Percentiles rank a stretch among this genome's conserved stretches.
These are phyloP conservation scores for Epichloe bromicola DNA, from an alignment of 2,329 filamentous ascomycete species.

Conservation along the genomic window DNA sequence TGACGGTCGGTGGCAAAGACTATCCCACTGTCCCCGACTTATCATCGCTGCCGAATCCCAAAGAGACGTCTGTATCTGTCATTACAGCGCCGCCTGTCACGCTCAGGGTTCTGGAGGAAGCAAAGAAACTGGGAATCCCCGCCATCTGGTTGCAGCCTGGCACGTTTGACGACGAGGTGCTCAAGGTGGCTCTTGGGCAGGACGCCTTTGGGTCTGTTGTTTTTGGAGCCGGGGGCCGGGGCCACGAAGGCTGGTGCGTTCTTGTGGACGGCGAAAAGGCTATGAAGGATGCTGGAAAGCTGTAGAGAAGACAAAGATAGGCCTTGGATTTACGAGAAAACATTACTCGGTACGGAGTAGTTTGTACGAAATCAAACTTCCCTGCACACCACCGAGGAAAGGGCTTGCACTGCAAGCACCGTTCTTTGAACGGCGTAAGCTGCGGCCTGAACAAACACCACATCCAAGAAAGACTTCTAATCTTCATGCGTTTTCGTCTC, in stretches of 20 bases:
- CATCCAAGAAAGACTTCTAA: too few relatives aligned
- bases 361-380: too few relatives aligned
- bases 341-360: too few relatives aligned
- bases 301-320: slow-evolving; percentile 16
- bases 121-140: slow-evolving; percentile 57
- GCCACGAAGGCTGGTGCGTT: slow-evolving; percentile 73
- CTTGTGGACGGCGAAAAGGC: slow-evolving; percentile 68
- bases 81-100: slow-evolving; percentile 79
- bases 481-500: too few relatives aligned
- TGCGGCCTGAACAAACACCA: too few relatives aligned
- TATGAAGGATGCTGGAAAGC: slow-evolving; percentile 41
- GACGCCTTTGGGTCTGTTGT: slow-evolving; percentile 57
- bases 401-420: too few relatives aligned
- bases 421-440: too few relatives aligned
- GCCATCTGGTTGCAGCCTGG: slow-evolving; percentile 87
- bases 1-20: slow-evolving; percentile 44
- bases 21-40: slow-evolving; percentile 56
- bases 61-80: slow-evolving; percentile 64
- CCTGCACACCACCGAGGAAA: too few relatives aligned
- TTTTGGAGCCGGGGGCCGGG: slow-evolving; percentile 50
- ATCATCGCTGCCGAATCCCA: slow-evolving; percentile 49
- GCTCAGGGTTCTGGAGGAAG: slow-evolving; percentile 60
- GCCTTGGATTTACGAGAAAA: too few relatives aligned
- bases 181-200: slow-evolving; percentile 52
- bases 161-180: slow-evolving; percentile 64